Evolutionary conservation across 805 yeast species (phyloP).

Genomic region (Lipomyces orientalis): DNA sequence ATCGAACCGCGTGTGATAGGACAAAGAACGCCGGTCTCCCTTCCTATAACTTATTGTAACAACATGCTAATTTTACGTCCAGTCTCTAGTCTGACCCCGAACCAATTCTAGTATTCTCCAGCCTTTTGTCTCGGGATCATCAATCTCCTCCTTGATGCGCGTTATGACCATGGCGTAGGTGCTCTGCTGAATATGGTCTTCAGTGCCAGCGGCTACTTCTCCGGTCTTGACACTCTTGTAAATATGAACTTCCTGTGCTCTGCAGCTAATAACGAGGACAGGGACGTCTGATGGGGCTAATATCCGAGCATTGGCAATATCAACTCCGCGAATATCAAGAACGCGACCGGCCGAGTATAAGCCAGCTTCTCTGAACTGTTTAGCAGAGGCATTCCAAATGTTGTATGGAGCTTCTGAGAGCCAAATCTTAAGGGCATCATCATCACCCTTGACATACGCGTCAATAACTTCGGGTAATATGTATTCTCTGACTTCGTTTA

Average conservation of each 20-base stretch:
- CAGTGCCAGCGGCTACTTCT: slow-evolving; percentile 94
- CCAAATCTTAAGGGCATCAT: slow-evolving; percentile 82
- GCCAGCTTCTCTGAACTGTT: slow-evolving; percentile 89
- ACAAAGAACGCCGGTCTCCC: background rate
- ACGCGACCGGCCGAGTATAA: slow-evolving; percentile 89
- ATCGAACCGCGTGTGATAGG: background rate
- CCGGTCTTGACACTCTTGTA: slow-evolving; percentile 90
- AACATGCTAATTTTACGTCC: slow-evolving; percentile 53
- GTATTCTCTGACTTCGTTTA: slow-evolving; percentile 83
- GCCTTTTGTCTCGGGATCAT: slow-evolving; percentile 89
- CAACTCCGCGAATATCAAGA: slow-evolving; percentile 93
- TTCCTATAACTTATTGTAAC: background rate
- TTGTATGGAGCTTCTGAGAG: slow-evolving; percentile 95
- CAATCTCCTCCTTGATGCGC: slow-evolving; percentile 89
- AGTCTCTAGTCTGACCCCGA: slow-evolving; percentile 88
- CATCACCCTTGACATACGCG: slow-evolving; percentile 93
- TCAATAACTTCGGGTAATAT: slow-evolving; percentile 94
- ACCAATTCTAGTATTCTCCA: slow-evolving; percentile 96
- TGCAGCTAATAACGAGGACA: slow-evolving; percentile 88
- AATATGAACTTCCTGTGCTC: slow-evolving; percentile 94
- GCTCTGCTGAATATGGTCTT: slow-evolving; percentile 87
- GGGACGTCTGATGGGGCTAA: slow-evolving; percentile 92
- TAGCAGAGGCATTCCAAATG: slow-evolving; percentile 91
- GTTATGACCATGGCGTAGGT: slow-evolving; percentile 97
- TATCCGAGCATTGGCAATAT: slow-evolving; percentile 83